These are phyloP conservation scores for Globisporangium ultimum DNA, from an alignment of 352 stramenopile species.

Conservation along the genomic window DNA sequence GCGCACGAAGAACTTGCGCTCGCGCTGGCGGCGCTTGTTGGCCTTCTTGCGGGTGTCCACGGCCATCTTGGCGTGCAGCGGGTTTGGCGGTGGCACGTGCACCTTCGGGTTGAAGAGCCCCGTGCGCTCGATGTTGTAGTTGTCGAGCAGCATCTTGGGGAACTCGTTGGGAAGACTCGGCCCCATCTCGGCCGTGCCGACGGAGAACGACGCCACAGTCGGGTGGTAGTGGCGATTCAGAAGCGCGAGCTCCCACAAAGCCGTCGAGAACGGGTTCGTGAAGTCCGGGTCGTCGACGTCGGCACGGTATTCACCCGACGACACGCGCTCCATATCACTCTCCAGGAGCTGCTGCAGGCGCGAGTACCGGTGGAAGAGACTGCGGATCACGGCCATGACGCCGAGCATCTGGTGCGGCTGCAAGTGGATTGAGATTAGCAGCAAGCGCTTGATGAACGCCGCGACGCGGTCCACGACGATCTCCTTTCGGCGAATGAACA, in stretches of 20 bases:
- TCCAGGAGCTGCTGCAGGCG: slow-evolving; percentile 93
- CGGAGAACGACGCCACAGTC: slow-evolving; percentile 61
- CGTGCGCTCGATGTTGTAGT: slow-evolving; percentile 42
- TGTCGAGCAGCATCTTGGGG: slow-evolving; percentile 55
- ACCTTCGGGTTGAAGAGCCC: slow-evolving; percentile 61
- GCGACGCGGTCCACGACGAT: slow-evolving; percentile 92
- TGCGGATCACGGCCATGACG: slow-evolving; percentile 86
- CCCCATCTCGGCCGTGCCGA: slow-evolving; percentile 56
- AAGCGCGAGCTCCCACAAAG: slow-evolving; percentile 91
- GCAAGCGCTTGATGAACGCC: slow-evolving; percentile 94
- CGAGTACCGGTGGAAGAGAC: slow-evolving; percentile 91
- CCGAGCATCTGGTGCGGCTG: slow-evolving; percentile 80
- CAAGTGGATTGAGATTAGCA: slow-evolving; percentile 87
- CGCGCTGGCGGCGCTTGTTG: slow-evolving; percentile 40
- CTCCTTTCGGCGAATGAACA: slow-evolving; percentile 94
- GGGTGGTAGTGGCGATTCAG: slow-evolving; percentile 86
- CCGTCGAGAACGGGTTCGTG: slow-evolving; percentile 92
- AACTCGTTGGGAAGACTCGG: slow-evolving; percentile 68
- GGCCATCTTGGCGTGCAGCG: slow-evolving; percentile 65
- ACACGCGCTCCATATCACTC: slow-evolving; percentile 94
- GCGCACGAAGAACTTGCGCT: slow-evolving; percentile 69
- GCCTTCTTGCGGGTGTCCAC: slow-evolving; percentile 30
- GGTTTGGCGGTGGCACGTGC: slow-evolving; percentile 55
- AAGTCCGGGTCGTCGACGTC: slow-evolving; percentile 94
- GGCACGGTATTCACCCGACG: slow-evolving; percentile 89